A percentile compares a stretch with the other conserved stretches of the same genome.
These are phyloP conservation scores for Stropharia rugosoannulata DNA, from an alignment of 768 basidiomycete genomes.

Conservation along the genomic window DNA sequence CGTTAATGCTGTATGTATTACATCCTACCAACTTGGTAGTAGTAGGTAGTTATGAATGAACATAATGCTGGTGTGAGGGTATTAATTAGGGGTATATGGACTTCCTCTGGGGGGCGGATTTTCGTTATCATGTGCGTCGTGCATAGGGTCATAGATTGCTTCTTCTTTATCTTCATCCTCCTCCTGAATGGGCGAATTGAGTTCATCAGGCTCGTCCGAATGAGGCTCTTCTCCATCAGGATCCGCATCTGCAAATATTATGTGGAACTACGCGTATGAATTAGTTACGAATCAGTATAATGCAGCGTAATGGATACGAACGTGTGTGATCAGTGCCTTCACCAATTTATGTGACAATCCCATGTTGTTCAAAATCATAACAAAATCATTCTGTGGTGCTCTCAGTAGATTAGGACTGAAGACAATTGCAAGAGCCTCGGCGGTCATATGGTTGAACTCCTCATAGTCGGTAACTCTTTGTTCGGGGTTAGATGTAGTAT, in stretches of 20 bases:
- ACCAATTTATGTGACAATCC: conserved; percentile 73
- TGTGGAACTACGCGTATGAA: conserved; percentile 43
- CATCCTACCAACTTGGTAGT: conserved; percentile 7
- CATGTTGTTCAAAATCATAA: conserved; percentile 79
- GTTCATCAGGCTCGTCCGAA: conserved; percentile 52
- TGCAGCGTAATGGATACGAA: conserved; percentile 31
- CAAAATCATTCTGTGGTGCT: conserved; percentile 77
- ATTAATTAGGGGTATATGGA: conserved; percentile 26
- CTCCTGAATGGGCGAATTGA: conserved; percentile 65
- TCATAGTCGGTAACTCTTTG: conserved; percentile 83
- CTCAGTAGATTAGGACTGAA: conserved; percentile 82
- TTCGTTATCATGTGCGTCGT: conserved; percentile 21
- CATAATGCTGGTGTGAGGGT: conserved; percentile 21
- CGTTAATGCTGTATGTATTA: conserved; percentile 8
- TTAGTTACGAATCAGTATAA: conserved; percentile 8
- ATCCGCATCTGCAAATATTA: conserved; percentile 74
- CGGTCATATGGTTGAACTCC: conserved; percentile 88
- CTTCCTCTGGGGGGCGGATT: conserved; percentile 14
- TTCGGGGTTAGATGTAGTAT: background rate
- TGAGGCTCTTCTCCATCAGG: conserved; percentile 55
- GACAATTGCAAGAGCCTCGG: conserved; percentile 81
- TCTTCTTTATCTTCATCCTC: conserved; percentile 60
- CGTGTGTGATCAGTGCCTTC: conserved; percentile 74
- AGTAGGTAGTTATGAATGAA: conserved; percentile 17
- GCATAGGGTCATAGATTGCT: conserved; percentile 17